Evolutionary conservation across 345 rosid species (phyloP), one percentile per base, ranked within the genome.

Genomic region (Chamaenerion angustifolium): DNA sequence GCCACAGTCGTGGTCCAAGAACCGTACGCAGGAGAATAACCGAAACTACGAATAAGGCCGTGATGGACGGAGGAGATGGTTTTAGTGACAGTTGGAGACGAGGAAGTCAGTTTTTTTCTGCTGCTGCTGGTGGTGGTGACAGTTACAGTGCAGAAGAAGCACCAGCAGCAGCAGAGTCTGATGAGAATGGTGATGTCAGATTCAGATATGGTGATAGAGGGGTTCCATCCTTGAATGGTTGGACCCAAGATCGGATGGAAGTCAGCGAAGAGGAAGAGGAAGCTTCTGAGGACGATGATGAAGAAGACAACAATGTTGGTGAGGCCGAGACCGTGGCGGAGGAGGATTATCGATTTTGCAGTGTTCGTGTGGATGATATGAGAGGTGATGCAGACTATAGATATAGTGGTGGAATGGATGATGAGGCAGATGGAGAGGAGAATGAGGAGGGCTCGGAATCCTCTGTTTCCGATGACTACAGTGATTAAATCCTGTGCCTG

Each of bases 11-110:
- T 37, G 95, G 99, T 43, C 90, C 82, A 8, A 64, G 95, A 35
- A 93, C 99, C 0, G 77, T 77, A 58, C 74, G 99, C 59, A 93
- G 67, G 79, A 71, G 80, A 55, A 81, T 94, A 67, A 70, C 78
- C 16, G 97, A 77, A 31, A 31, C 37, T 31, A 31, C 37, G 46
- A 81, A 72, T 70, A 66, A 52, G 57, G 49, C 46, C 21, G 68
- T 45, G 17, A 12, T 49, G 53, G 11, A 51, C 13, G 37, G 55
- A 61, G 51, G 60, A 51, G 25, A 18, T 48, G 65, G 56, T 53
- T 27, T 67, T 52, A 64, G 41, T 11, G 78, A 72, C 12, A 80
- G 68, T 16, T 80, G 82, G 78, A 63, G 64, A 23, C 57, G 45
- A 27, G 76, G 71, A 51, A 72, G 64, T 9, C 58, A 45, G 42